Evolutionary conservation across 129 eudicot species (phyloP).

Genomic region (Rutidosis leptorrhynchoides): DNA sequence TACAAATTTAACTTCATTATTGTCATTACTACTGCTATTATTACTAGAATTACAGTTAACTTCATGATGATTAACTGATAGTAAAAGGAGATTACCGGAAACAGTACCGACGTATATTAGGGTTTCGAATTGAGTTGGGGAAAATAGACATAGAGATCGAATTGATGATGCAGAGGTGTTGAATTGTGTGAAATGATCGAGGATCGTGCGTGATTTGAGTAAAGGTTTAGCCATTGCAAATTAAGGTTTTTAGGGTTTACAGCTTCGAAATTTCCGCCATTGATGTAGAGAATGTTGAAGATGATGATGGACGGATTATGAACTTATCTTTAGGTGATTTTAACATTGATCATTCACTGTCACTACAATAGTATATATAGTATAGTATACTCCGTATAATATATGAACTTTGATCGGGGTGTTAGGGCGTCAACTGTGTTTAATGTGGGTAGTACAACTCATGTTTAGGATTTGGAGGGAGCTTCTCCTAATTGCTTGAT

Average conservation of each 20-base stretch:
- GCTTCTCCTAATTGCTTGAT: no score
- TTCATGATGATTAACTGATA: slow-evolving; percentile 33
- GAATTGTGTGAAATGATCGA: slow-evolving; percentile 43
- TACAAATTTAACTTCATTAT: slow-evolving; percentile 24
- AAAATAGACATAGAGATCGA: slow-evolving; percentile 47
- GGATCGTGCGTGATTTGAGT: slow-evolving; percentile 40
- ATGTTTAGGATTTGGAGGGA: no score
- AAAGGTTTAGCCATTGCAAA: slow-evolving; percentile 47
- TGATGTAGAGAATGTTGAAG: slow-evolving; percentile 25
- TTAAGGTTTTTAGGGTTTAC: slow-evolving; percentile 12
- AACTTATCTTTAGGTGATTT: not conserved
- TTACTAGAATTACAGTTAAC: slow-evolving; percentile 18
- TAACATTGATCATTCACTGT: slow-evolving; percentile 15
- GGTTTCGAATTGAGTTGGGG: slow-evolving; percentile 37
- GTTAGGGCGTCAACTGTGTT: no score
- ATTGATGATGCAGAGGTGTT: slow-evolving; percentile 36
- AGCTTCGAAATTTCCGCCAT: slow-evolving; percentile 48
- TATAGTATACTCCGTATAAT: no score
- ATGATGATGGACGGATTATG: slow-evolving; percentile 19
- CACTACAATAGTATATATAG: no score
- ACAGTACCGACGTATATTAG: slow-evolving; percentile 59
- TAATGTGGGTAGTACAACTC: no score
- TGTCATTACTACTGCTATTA: slow-evolving; percentile 11
- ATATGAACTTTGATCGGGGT: no score
- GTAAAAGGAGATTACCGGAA: slow-evolving; percentile 55